phyloP scores from a whole-genome alignment of 108 stramenopile genomes.

The Aureococcus anophagefferens region DNA sequence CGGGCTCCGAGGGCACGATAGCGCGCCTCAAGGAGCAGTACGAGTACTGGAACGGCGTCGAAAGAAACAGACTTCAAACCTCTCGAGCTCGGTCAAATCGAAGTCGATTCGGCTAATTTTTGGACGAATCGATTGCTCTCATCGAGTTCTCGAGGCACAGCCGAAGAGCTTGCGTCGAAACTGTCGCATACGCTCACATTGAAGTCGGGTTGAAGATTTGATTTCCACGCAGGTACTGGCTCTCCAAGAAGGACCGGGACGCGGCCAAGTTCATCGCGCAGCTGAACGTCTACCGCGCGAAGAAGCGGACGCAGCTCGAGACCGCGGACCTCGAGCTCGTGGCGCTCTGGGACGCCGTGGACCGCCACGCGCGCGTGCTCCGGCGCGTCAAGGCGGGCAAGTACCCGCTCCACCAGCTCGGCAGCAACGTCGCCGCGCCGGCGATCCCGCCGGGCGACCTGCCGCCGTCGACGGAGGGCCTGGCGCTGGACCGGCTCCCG shows the following conservation, averaged over 20 bases:
- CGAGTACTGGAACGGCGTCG: too few species aligned
- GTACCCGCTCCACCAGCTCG: background rate
- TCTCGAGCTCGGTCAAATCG: too few species aligned
- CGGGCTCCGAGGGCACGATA: background rate
- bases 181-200: too few species aligned
- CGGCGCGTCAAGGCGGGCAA: background rate
- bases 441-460: background rate
- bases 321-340: background rate
- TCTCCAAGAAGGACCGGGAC: slow-evolving; percentile 7
- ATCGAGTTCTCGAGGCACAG: too few species aligned
- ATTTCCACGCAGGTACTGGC: too few species aligned
- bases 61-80: too few species aligned
- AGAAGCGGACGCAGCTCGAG: background rate
- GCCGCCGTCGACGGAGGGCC: background rate
- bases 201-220: too few species aligned
- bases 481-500: background rate
- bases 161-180: too few species aligned
- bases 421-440: background rate
- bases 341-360: background rate
- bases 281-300: slow-evolving; percentile 8
- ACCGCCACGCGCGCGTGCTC: background rate
- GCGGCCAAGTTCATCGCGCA: slow-evolving; percentile 5
- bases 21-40: slow-evolving; percentile 11
- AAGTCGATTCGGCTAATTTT: too few species aligned
- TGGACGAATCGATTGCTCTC: too few species aligned